phyloP scores from a whole-genome alignment of 768 basidiomycete genomes.

The Phlebiopsis flavidoalba region DNA sequence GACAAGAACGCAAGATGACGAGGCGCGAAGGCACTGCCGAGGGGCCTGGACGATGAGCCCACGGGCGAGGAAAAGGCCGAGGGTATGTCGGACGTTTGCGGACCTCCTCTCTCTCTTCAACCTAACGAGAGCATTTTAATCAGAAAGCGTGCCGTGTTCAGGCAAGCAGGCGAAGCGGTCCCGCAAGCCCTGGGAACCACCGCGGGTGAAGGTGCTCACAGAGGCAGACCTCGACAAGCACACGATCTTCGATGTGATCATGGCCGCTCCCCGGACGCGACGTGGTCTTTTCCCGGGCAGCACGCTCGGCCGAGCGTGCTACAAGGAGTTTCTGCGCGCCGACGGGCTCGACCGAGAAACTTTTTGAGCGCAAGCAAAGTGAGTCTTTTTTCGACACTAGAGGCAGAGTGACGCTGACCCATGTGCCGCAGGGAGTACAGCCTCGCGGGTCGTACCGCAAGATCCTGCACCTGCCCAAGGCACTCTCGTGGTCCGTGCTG shows the following conservation, averaged over 20 bases:
- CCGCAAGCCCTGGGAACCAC: conserved; percentile 56
- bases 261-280: conserved; percentile 88
- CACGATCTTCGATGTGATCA: conserved; percentile 90
- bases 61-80: conserved; percentile 24
- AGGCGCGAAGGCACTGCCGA: conserved; percentile 29
- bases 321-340: conserved; percentile 70
- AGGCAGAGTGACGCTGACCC: neutral
- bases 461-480: conserved; percentile 80
- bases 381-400: conserved; percentile 19
- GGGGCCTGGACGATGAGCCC: conserved; percentile 25
- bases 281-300: conserved; percentile 93
- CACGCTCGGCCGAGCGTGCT: conserved; percentile 78
- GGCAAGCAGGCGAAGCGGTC: conserved; percentile 21
- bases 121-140: too few relatives aligned
- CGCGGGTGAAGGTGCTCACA: conserved; percentile 72
- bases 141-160: conserved; percentile 13
- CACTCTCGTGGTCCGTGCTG: conserved; percentile 77
- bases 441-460: conserved; percentile 89
- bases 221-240: conserved; percentile 76
- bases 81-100: neutral
- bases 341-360: conserved; percentile 89
- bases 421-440: conserved; percentile 71
- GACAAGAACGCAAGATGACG: conserved; percentile 21
- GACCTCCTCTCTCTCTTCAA: neutral
- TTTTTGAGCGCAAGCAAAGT: conserved; percentile 87